Evolutionary conservation across 352 stramenopile species (phyloP).

Genomic region (Phytophthora nicotianae): DNA sequence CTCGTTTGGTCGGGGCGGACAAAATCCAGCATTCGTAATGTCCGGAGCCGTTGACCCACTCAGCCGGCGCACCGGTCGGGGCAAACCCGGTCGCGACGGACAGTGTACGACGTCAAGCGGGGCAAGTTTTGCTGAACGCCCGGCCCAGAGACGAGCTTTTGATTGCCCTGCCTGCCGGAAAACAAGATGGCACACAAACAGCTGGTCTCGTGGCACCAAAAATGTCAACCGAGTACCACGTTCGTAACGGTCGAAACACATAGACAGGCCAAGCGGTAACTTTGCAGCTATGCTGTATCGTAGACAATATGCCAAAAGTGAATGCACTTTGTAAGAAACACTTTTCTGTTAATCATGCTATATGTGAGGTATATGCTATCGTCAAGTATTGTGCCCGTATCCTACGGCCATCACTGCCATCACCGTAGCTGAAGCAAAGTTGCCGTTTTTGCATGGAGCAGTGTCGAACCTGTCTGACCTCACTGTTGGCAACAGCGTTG

Average conservation of each 20-base stretch:
- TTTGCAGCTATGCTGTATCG: background rate
- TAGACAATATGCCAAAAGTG: constrained; percentile 5
- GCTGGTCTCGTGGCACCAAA: constrained; percentile 29
- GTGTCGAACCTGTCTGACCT: constrained; percentile 28
- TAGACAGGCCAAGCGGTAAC: constrained; percentile 25
- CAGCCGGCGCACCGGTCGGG: constrained; percentile 6
- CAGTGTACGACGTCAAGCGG: constrained; percentile 18
- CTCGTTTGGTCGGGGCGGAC: constrained; percentile 14
- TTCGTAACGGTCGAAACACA: constrained; percentile 18
- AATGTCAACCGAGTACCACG: constrained; percentile 30
- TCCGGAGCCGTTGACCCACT: constrained; percentile 20
- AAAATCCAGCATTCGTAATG: constrained; percentile 46
- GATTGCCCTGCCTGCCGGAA: constrained; percentile 22
- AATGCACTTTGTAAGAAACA: background rate
- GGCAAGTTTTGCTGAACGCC: constrained; percentile 25
- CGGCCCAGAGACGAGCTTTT: constrained; percentile 16
- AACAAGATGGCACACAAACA: constrained; percentile 28
- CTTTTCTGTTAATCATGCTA: constrained; percentile 3
- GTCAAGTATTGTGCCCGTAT: constrained; percentile 19
- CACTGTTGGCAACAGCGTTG: background rate
- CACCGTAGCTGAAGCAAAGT: constrained; percentile 12
- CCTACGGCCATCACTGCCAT: constrained; percentile 31
- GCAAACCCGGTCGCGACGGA: constrained; percentile 12
- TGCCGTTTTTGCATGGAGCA: constrained; percentile 26
- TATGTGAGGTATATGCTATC: background rate